Conservation (phyloP, 345 rosid genomes). For the Crucihimalaya himalaica region DNA sequence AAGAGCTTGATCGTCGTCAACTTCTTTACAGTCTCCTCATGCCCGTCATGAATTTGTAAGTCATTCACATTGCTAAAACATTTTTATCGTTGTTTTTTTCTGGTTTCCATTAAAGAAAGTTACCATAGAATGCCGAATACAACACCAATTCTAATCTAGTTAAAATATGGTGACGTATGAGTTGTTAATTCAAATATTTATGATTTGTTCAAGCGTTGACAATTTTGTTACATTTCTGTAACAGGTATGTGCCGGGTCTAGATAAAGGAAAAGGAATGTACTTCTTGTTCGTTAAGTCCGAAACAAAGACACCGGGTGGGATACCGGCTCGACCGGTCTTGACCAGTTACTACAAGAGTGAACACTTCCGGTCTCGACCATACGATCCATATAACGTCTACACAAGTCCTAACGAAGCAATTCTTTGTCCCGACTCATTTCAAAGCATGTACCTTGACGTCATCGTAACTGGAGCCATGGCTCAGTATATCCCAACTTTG, state of each 20-base stretch:
- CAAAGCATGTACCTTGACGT: constrained; percentile 98
- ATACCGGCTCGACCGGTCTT: constrained; percentile 85
- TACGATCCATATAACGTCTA: constrained; percentile 81
- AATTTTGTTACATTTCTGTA: not conserved
- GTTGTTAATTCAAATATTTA: not conserved
- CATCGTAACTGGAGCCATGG: constrained; percentile 96
- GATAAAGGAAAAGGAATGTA: constrained; percentile 92
- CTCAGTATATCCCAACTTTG: constrained; percentile 93
- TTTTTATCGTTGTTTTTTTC: not conserved
- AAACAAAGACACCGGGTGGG: constrained; percentile 87
- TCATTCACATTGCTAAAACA: constrained; percentile 5
- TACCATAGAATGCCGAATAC: not conserved
- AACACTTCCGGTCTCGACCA: constrained; percentile 81
- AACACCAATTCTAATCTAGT: not conserved
- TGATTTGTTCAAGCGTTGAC: constrained; percentile 30
- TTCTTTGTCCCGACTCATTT: constrained; percentile 86
- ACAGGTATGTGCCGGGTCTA: constrained; percentile 82
- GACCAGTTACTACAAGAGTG: constrained; percentile 96
- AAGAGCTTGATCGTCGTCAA: constrained; percentile 92
- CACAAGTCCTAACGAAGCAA: constrained; percentile 94
- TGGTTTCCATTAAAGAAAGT: not conserved
- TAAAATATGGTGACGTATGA: not conserved
- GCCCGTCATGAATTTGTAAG: constrained; percentile 99
- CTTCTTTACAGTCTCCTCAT: constrained; percentile 84
- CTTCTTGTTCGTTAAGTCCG: constrained; percentile 85